Percentiles rank a stretch among this genome's conserved stretches.
phyloP scores from a whole-genome alignment of 2,329 filamentous ascomycete genomes.

The Trichoderma breve region DNA sequence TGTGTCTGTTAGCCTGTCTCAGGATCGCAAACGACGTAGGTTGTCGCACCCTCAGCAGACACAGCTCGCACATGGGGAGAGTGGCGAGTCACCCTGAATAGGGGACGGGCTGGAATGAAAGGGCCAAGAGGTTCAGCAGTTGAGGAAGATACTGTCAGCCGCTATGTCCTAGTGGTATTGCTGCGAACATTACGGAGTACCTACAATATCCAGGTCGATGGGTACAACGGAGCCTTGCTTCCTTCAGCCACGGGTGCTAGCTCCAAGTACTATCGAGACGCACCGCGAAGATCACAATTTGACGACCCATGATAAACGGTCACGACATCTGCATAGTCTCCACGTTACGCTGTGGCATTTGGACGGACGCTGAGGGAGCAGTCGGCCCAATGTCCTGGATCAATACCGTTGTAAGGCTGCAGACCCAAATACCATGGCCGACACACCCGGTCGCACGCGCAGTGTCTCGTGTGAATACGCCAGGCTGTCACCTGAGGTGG shows the following conservation, averaged over 20 bases:
- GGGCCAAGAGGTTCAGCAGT: neutral
- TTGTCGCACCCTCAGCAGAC: neutral
- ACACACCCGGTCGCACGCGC: neutral
- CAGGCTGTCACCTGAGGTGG: neutral
- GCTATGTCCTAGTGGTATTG: neutral
- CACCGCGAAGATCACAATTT: slow-evolving; percentile 12
- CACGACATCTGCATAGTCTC: neutral
- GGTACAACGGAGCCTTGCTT: neutral
- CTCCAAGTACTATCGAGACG: neutral
- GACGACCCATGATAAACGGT: neutral
- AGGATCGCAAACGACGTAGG: neutral
- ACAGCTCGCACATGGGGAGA: neutral
- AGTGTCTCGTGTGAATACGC: neutral
- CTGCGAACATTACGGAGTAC: neutral
- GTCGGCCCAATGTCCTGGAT: slow-evolving; percentile 10
- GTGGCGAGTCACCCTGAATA: neutral
- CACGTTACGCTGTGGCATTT: neutral
- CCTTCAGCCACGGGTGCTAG: neutral
- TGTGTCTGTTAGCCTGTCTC: neutral
- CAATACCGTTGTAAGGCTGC: neutral
- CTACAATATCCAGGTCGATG: neutral
- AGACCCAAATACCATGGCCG: neutral
- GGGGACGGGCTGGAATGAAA: neutral
- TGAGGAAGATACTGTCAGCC: neutral
- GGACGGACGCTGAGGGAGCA: neutral